Base-by-base conservation (phyloP, 1,139 yeast genomes). In the Wickerhamiella infanticola region DNA sequence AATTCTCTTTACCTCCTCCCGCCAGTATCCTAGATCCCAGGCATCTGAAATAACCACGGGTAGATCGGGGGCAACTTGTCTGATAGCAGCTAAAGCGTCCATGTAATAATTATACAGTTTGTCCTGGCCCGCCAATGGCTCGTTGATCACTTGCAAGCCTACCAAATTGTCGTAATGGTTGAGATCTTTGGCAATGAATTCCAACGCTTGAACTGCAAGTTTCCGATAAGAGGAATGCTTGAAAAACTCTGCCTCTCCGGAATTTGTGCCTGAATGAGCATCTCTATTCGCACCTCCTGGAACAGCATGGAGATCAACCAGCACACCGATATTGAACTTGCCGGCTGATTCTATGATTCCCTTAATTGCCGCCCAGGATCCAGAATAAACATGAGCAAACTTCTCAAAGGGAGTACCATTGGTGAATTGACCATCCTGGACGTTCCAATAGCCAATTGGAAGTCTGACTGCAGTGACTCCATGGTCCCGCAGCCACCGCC, bases 261-360 rank as follows among this genome's bases (percentile, higher is more conserved):
- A 61, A 36, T 64, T 60, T 47, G 80, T 79, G 5, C 97, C 98
- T 55, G 93, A 78, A 60, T 88, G 97, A 48, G 79, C 76, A 27
- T 79, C 80, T 0, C 77, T 75, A 58, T 90, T 90, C 29, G 96
- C 97, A 39, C 96, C 96, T 9, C 84, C 86, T 2, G 96, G 97
- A 27, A 90, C 63, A 0, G 83, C 96, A 62, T 90, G 98, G 41
- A 90, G 59, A 62, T 90, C 98, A 8, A 88, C 73, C 48, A 90
- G 57, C 1, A 88, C 79, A 7, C 86, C 81, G 50, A 90, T 88
- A 27, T 72, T 68, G 53, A 72, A 63, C 26, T 63, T 48, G 1
- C 58, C 70, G 2, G 93, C 93, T 46, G 68, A 68, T 48, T 72
- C 72, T 42, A 82, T 66, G 44, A 68, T 58, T 26, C 62, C 52